Conservation (phyloP, 2,329 filamentous ascomycete species). For the Microdochium bolleyi region DNA sequence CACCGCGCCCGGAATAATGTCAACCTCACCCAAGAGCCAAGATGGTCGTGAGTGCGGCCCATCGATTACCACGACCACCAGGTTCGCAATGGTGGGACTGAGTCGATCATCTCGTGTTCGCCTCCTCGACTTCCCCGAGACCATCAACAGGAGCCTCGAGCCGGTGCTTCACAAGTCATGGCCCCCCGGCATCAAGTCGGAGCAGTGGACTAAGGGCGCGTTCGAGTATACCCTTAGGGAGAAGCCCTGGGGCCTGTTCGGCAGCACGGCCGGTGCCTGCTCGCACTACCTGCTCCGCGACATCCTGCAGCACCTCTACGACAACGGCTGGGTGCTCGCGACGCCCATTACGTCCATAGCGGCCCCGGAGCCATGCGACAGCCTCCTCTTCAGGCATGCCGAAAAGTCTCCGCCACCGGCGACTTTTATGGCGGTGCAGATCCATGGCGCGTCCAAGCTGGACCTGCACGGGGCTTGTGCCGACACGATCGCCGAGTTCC, state of each 20-base stretch:
- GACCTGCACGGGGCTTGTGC: not conserved
- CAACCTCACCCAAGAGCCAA: not conserved
- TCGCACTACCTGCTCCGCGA: slow-evolving; percentile 11
- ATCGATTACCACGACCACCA: not conserved
- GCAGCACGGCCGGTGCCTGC: slow-evolving; percentile 6
- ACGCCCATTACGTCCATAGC: not conserved
- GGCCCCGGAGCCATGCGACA: not conserved
- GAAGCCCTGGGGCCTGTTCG: slow-evolving; percentile 8
- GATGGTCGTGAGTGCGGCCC: not conserved
- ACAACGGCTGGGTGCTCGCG: slow-evolving; percentile 6
- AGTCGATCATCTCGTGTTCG: slow-evolving; percentile 5
- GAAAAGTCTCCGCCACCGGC: not conserved
- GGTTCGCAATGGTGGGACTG: not conserved
- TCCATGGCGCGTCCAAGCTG: not conserved
- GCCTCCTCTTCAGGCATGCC: not conserved
- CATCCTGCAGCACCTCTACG: slow-evolving; percentile 11
- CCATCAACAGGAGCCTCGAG: slow-evolving; percentile 7
- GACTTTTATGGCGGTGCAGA: not conserved
- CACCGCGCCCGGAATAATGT: no score
- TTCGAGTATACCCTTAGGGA: slow-evolving; percentile 13
- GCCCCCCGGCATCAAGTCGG: slow-evolving; percentile 11
- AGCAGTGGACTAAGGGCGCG: slow-evolving; percentile 3
- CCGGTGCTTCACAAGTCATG: slow-evolving; percentile 10
- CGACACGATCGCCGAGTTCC: not conserved
- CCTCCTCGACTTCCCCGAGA: slow-evolving; percentile 12